Percentiles rank a stretch among this genome's conserved stretches.
These are phyloP conservation scores for Asterochloris sp. DNA, from an alignment of 139 green algal species.

Conservation along the genomic window DNA sequence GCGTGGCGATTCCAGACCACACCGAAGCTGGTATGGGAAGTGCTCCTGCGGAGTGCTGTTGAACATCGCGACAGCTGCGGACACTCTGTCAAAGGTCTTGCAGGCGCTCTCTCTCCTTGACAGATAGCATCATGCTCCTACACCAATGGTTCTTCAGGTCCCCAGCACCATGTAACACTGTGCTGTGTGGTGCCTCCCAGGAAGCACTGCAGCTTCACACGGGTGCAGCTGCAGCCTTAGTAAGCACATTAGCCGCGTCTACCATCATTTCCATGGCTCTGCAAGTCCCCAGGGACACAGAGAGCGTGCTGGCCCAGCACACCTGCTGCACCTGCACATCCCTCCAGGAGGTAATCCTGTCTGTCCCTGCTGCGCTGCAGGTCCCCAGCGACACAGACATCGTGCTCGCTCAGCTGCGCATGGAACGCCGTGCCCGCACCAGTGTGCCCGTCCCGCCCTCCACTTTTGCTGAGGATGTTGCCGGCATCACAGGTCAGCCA, in stretches of 20 bases:
- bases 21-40: too few species aligned
- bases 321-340: neutral
- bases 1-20: too few species aligned
- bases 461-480: slow-evolving; percentile 48
- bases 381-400: slow-evolving; percentile 55
- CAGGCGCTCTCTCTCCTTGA: too few species aligned
- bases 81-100: too few species aligned
- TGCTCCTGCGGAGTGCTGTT: too few species aligned
- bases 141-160: too few species aligned
- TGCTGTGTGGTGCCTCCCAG: neutral
- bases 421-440: slow-evolving; percentile 27
- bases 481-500: slow-evolving; percentile 26
- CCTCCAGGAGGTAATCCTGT: neutral
- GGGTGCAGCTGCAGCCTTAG: neutral
- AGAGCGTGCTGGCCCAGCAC: neutral
- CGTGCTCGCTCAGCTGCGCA: slow-evolving; percentile 35
- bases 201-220: neutral
- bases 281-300: neutral
- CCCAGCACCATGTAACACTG: too few species aligned
- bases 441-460: slow-evolving; percentile 25
- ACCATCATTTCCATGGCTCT: neutral
- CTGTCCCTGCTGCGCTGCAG: slow-evolving; percentile 3
- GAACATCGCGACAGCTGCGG: too few species aligned
- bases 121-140: too few species aligned
- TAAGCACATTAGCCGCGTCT: neutral